These are phyloP conservation scores for Alisma plantagoaquatica DNA, from an alignment of 106 monocot genomes.

Conservation along the genomic window DNA sequence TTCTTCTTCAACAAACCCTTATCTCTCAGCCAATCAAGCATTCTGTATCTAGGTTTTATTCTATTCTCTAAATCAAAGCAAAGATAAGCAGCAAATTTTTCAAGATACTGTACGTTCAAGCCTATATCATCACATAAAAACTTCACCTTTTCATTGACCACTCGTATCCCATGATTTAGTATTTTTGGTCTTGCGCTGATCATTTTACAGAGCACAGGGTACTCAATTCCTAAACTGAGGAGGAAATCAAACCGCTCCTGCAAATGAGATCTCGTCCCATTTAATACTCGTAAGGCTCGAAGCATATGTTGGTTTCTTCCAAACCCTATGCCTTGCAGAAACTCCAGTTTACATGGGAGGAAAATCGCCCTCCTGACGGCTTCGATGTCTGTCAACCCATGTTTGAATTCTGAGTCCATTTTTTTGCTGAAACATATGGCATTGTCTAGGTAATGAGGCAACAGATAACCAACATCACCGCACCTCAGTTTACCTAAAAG, in stretches of 20 bases:
- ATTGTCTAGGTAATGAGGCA: conserved; percentile 9
- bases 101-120: conserved; percentile 46
- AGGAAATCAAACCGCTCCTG: conserved; percentile 71
- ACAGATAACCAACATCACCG: conserved; percentile 24
- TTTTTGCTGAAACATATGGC: neutral
- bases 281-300: conserved; percentile 11
- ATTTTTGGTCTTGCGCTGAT: conserved; percentile 54
- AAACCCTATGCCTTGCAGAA: conserved; percentile 71
- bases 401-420: conserved; percentile 33
- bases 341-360: conserved; percentile 48
- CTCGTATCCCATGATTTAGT: conserved; percentile 45
- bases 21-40: conserved; percentile 70
- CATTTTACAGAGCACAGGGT: conserved; percentile 52
- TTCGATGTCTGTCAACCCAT: conserved; percentile 26
- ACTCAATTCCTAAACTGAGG: conserved; percentile 42
- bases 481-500: conserved; percentile 28
- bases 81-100: conserved; percentile 58
- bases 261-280: conserved; percentile 34
- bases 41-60: conserved; percentile 59
- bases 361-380: conserved; percentile 7
- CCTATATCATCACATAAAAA: conserved; percentile 50
- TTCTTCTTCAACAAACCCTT: conserved; percentile 45
- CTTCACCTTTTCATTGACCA: conserved; percentile 45
- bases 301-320: conserved; percentile 53
- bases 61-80: conserved; percentile 87